Base-by-base conservation (phyloP, 1,139 yeast species). In the Blastobotrys elegans region DNA sequence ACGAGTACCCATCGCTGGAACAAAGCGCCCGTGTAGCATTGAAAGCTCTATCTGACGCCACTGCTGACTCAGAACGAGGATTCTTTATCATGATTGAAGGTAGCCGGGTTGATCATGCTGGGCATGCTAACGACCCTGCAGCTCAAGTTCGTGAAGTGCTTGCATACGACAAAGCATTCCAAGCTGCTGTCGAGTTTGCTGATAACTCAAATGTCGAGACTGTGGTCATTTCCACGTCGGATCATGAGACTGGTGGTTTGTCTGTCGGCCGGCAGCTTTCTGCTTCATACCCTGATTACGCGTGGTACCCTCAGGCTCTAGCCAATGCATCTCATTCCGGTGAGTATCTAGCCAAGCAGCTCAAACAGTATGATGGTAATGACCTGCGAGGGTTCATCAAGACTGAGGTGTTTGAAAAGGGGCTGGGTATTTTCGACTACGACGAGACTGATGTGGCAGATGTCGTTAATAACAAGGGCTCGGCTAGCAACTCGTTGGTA, bases 241-340 rank as follows among this genome's bases (percentile, higher is more conserved):
- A 88, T 63, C 96, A 88, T 66, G 96, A 88, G 64, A 88, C 96
- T 36, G 96, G 96, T 53, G 96, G 96, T 2, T 71, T 88, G 56
- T 79, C 79, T 24, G 75, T 84, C 42, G 87, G 94, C 1, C 77
- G 87, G 68, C 96, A 88, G 69, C 68, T 84, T 21, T 64, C 80
- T 7, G 67, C 73, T 10, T 55, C 48, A 13, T 80, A 80, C 54
- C 87, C 86, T 2, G 84, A 80, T 35, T 81, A 86, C 58, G 59
- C 79, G 47, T 87, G 96, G 96, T 76, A 75, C 57, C 96, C 96
- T 4, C 77, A 80, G 56, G 85, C 77, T 14, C 71, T 88, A 48
- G 64, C 71, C 22, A 76, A 80, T 52, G 82, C 85, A 18, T 69
- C 78, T 14, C 89, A 83, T 60, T 83, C 94, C 1, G 85, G 92